Percentiles rank a stretch among this genome's conserved stretches.
phyloP scores from a whole-genome alignment of 805 yeast genomes.

The Candida succiphila region DNA sequence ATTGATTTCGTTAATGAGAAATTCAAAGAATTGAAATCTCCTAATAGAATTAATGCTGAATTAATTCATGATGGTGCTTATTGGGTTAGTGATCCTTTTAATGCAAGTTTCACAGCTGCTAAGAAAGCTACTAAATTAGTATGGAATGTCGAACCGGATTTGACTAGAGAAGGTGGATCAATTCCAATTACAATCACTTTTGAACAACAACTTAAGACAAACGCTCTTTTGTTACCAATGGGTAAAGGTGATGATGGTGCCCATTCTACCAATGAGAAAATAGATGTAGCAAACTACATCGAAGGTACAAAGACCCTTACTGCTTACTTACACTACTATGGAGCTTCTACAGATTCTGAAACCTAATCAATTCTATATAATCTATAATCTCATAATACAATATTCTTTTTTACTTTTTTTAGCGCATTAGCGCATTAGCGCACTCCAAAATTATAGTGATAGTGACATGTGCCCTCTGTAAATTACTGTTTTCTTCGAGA shows the following conservation, averaged over 20 bases:
- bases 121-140: slow-evolving; percentile 88
- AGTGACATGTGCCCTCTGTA: no score
- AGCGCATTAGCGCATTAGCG: no score
- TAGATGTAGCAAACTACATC: slow-evolving; percentile 80
- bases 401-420: no score
- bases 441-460: no score
- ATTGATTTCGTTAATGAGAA: slow-evolving; percentile 55
- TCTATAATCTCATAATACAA: not conserved
- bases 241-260: slow-evolving; percentile 99
- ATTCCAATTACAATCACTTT: slow-evolving; percentile 95
- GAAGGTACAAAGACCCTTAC: slow-evolving; percentile 90
- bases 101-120: slow-evolving; percentile 90
- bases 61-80: slow-evolving; percentile 91
- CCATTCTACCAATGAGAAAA: slow-evolving; percentile 93
- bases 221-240: slow-evolving; percentile 87
- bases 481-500: no score
- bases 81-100: slow-evolving; percentile 94
- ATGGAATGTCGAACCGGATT: slow-evolving; percentile 92
- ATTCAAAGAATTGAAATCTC: slow-evolving; percentile 62
- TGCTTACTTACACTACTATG: slow-evolving; percentile 87
- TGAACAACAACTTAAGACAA: slow-evolving; percentile 77
- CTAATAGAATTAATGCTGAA: slow-evolving; percentile 63
- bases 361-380: not conserved
- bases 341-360: slow-evolving; percentile 5
- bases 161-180: slow-evolving; percentile 98